Base-by-base conservation (phyloP, 352 stramenopile species). In the Globisporangium splendens region DNA sequence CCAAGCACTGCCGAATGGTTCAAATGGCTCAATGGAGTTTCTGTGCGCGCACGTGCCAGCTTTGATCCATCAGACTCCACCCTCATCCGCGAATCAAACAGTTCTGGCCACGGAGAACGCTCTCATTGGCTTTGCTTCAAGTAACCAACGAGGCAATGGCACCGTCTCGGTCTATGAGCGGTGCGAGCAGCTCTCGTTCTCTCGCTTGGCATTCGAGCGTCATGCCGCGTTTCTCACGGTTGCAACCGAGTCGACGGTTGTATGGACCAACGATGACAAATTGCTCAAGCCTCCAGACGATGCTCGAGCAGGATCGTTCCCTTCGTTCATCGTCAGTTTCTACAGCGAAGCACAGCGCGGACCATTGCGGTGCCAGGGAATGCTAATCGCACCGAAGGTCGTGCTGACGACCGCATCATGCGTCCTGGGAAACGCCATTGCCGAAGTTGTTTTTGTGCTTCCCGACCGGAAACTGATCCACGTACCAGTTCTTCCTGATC, bases 331-430 rank as follows among this genome's bases (percentile, higher is more conserved):
- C 28, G 53, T 18, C 41, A 46, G 24, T 6, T 59, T 59, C 21
- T 41, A 20, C 20, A 14, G 31, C 2, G 14, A 1, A 18, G 33
- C 13, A 17, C 12, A 20, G 20, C 2, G 44, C 14, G 33, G 3
- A 10, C 11, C 18, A 12, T 14, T 12, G 1, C 3, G 28, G 17
- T 73, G 66, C 21, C 66, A 73, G 33, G 69, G 59, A 18, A 65
- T 68, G n/a, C 60, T 77, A 15, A 68, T 77, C 21, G 65, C 69
- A 0, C 50, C 69, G 18, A 62, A 77, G 44, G 68, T 53, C 20
- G 59, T 77, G 24, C 58, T 77, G 52, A 74, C 69, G 8, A 72
- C 69, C 1, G 69, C 69, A 13, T 70, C 66, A 18, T 73, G 66
- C 18, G 46, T 66, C 2, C 28, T 51, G 18, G 18, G 33, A 13